phyloP scores from a whole-genome alignment of 208 protist species.

The Trypanosoma lewisi region DNA sequence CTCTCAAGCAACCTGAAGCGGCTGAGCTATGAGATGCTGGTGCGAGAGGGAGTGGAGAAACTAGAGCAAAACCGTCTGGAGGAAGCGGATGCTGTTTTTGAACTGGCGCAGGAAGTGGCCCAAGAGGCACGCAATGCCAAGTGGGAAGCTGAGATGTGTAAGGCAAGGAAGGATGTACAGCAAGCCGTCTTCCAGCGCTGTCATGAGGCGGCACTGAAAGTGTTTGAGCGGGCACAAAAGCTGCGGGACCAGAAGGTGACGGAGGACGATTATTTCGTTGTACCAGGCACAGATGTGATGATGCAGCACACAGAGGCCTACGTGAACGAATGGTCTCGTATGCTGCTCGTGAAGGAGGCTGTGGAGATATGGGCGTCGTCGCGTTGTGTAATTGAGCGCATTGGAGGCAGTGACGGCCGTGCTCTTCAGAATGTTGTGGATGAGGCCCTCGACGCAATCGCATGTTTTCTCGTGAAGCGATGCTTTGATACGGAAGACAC shows the following conservation, averaged over 20 bases:
- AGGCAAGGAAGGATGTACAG: conserved; percentile 74
- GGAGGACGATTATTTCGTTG: conserved; percentile 72
- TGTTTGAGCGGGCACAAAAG: conserved; percentile 70
- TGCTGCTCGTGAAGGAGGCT: conserved; percentile 85
- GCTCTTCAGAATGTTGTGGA: conserved; percentile 45
- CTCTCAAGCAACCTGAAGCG: conserved; percentile 88
- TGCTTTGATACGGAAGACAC: conserved; percentile 61
- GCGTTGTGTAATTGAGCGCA: conserved; percentile 37
- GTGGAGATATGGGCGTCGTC: conserved; percentile 78
- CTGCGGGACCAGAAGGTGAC: conserved; percentile 33
- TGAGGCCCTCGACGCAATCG: conserved; percentile 60
- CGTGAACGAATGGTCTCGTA: conserved; percentile 78
- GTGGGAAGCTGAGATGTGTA: conserved; percentile 79
- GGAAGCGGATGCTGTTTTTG: conserved; percentile 68
- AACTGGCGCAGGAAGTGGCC: conserved; percentile 73
- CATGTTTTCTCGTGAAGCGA: conserved; percentile 56
- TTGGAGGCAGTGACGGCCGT: conserved; percentile 45
- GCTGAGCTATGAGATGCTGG: conserved; percentile 88
- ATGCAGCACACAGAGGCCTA: conserved; percentile 74
- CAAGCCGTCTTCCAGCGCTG: conserved; percentile 81
- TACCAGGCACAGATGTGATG: conserved; percentile 73
- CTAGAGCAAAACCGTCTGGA: conserved; percentile 70
- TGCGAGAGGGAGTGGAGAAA: conserved; percentile 68
- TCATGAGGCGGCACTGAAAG: conserved; percentile 72
- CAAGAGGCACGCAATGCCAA: conserved; percentile 80